Base-by-base conservation (phyloP, 2,329 filamentous ascomycete species). In the Pseudocercospora macadamiae region DNA sequence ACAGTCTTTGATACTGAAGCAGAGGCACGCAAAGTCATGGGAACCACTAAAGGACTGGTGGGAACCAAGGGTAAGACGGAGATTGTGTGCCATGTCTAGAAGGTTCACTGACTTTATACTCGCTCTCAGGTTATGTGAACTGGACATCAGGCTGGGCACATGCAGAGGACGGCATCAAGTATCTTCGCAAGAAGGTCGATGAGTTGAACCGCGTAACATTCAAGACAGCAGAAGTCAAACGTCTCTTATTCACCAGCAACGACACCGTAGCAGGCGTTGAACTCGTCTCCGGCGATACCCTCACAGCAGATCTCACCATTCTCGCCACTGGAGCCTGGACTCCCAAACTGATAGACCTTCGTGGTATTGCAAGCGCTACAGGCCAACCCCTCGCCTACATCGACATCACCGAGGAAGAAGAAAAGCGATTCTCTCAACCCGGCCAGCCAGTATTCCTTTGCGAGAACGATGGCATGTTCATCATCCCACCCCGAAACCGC, bases 281-380 rank as follows among this genome's bases (percentile, higher is more conserved):
- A n/a, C 75, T 89, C 9, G 67, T 69, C 1, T 76, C 83, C 61
- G 81, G 80, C 1, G 73, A 73, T 5, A 76, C 71, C 8, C 64
- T 91, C 5, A 76, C 75, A 3, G 90, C 89, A 1, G 89, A 91
- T 59, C 80, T 96, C 6, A 87, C 90, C 30, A 80, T 97, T 55
- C 81, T 96, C 2, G 92, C 93, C 0, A 87, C 92, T 0, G 93
- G 93, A 14, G 92, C 93, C 3, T 97, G 93, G 93, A 91, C 90
- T 2, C 84, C 87, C 2, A 82, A 84, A 1, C 81, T 97, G 19
- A 77, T 97, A 56, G 89, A 96, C 73, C 79, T 97, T 0, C 81
- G 87, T 47, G 90, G 91, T 23, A 84, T 89, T 44, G 87, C 87
- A 36, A 84, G 89, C 63, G 89, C 93, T 2, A 96, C 91, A 0